A percentile compares a stretch with the other conserved stretches of the same genome.
Evolutionary conservation across 2,329 filamentous ascomycete species (phyloP).

Genomic region (Fusarium chlamydosporum): DNA sequence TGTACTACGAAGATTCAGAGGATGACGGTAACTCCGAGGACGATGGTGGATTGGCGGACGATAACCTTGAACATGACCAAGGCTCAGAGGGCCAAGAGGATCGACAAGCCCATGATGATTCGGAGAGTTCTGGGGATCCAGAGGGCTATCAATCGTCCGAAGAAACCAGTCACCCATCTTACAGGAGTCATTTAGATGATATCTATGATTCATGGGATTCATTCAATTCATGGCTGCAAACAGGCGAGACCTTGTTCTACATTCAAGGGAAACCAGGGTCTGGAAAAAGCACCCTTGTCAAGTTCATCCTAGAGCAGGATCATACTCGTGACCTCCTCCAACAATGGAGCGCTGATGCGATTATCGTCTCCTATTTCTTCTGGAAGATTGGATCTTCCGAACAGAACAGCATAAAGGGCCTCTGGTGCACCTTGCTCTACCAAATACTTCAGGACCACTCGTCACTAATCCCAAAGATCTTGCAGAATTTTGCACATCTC

Average conservation of each 20-base stretch:
- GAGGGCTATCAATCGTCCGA: accelerated
- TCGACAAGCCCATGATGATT: background rate
- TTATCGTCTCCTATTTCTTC: background rate
- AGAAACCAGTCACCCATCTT: accelerated
- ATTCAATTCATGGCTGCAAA: background rate
- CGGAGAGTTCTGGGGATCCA: too few relatives aligned
- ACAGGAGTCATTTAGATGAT: accelerated
- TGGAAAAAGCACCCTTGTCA: conserved; percentile 35
- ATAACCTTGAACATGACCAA: background rate
- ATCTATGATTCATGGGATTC: accelerated
- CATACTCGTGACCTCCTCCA: background rate
- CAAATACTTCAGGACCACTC: accelerated
- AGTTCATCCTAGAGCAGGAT: conserved; percentile 3
- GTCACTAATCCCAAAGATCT: accelerated
- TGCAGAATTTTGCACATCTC: accelerated
- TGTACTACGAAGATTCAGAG: accelerated
- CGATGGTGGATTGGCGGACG: background rate
- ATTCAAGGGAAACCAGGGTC: conserved; percentile 36
- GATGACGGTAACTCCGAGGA: background rate
- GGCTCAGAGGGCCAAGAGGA: background rate
- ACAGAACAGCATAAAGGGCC: background rate
- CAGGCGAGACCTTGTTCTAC: background rate
- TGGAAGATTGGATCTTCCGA: background rate
- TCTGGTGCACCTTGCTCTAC: accelerated
- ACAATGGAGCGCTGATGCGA: accelerated